phyloP scores from a whole-genome alignment of 305 asterid genomes.

The Nicotiana rustica region DNA sequence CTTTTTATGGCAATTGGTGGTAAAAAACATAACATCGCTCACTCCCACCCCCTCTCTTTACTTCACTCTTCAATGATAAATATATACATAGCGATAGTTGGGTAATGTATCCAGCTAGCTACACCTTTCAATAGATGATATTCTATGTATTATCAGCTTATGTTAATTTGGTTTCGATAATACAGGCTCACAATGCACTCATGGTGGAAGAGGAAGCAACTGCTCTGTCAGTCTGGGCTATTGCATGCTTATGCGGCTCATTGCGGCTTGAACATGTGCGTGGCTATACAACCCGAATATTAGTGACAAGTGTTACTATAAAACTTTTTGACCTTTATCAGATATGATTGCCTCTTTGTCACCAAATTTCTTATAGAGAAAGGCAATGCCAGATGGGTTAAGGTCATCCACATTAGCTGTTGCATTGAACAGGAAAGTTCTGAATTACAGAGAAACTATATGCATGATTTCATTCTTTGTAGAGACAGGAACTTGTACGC shows the following conservation, averaged over 20 bases:
- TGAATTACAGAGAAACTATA: background rate
- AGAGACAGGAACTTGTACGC: background rate
- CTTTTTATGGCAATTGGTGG: background rate
- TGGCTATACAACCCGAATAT: constrained; percentile 32
- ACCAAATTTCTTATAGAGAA: background rate
- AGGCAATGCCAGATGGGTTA: background rate
- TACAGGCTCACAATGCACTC: constrained; percentile 83
- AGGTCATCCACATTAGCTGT: background rate
- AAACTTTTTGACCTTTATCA: constrained; percentile 11
- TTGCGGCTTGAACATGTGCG: constrained; percentile 94
- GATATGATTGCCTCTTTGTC: background rate
- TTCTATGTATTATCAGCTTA: constrained; percentile 6
- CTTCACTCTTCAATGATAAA: too few species aligned
- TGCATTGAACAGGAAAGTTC: background rate
- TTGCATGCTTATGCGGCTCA: constrained; percentile 97
- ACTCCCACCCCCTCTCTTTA: too few species aligned
- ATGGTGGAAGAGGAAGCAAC: constrained; percentile 98
- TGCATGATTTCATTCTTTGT: background rate
- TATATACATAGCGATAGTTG: too few species aligned
- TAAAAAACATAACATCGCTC: too few species aligned
- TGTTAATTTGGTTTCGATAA: constrained; percentile 29
- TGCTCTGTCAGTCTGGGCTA: constrained; percentile 94
- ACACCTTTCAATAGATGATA: constrained; percentile 17
- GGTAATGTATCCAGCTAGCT: background rate
- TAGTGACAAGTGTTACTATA: background rate